These are phyloP conservation scores for Mycena polygramma DNA, from an alignment of 768 basidiomycete genomes.

Conservation along the genomic window DNA sequence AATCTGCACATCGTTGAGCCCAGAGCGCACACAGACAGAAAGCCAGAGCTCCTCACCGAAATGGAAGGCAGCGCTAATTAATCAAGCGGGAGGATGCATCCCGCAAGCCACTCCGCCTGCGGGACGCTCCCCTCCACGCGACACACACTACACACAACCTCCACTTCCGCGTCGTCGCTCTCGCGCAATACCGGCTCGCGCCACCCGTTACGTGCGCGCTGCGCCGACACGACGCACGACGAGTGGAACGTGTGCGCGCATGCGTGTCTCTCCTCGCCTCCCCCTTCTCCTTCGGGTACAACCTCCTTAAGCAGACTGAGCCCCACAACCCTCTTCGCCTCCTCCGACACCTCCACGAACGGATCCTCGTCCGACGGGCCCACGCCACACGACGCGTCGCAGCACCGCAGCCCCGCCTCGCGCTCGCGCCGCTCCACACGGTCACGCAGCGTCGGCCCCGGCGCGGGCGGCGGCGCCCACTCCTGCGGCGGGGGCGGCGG, in stretches of 20 bases:
- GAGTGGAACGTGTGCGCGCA: constrained; percentile 82
- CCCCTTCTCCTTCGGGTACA: constrained; percentile 43
- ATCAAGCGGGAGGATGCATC: constrained; percentile 30
- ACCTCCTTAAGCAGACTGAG: too few species aligned
- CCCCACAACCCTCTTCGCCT: constrained; percentile 52
- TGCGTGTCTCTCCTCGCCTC: constrained; percentile 19
- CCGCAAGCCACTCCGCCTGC: constrained; percentile 67
- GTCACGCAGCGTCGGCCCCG: constrained; percentile 79
- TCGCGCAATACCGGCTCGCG: constrained; percentile 61
- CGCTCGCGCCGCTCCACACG: constrained; percentile 80
- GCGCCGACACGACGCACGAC: constrained; percentile 77
- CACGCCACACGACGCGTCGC: constrained; percentile 78
- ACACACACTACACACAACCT: constrained; percentile 84
- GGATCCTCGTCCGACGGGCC: constrained; percentile 85
- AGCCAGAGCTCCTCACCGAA: neutral
- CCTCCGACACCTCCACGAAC: constrained; percentile 47
- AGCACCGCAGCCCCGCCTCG: constrained; percentile 79
- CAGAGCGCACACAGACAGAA: too few species aligned
- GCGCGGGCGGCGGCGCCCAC: constrained; percentile 74
- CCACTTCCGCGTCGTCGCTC: constrained; percentile 57
- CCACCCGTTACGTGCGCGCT: constrained; percentile 71
- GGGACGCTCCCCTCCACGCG: constrained; percentile 71
- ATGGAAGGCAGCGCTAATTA: neutral
- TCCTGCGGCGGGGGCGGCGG: constrained; percentile 37
- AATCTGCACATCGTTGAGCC: neutral